Conservation (phyloP, 2,329 filamentous ascomycete genomes). For the Phaeoacremonium minimum region DNA sequence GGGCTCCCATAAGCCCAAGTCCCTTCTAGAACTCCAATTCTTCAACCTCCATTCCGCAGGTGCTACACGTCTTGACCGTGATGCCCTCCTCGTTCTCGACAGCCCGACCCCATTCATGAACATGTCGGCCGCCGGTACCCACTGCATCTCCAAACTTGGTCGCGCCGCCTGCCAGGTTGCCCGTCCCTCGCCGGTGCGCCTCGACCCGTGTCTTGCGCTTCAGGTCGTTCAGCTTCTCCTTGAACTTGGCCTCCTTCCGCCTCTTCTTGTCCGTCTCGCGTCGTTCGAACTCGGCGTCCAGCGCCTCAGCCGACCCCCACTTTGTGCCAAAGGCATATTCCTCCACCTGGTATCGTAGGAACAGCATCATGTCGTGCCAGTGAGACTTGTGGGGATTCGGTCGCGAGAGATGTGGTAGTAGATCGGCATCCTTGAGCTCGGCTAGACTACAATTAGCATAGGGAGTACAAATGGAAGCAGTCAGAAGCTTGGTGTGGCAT, state of each 20-base stretch:
- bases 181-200: conserved; percentile 71
- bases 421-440: conserved; percentile 81
- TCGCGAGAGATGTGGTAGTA: conserved; percentile 81
- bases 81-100: conserved; percentile 68
- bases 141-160: conserved; percentile 74
- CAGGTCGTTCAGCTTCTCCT: conserved; percentile 78
- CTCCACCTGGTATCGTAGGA: conserved; percentile 88
- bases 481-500: conserved; percentile 1
- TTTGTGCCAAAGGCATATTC: conserved; percentile 86
- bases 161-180: conserved; percentile 41
- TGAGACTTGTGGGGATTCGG: conserved; percentile 95
- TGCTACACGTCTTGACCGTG: conserved; percentile 74
- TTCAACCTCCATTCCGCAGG: conserved; percentile 76
- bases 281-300: conserved; percentile 85
- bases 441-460: conserved; percentile 39
- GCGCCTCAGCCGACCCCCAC: conserved; percentile 81
- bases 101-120: conserved; percentile 79
- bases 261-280: conserved; percentile 76
- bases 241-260: conserved; percentile 88
- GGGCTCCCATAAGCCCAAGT: too few relatives aligned
- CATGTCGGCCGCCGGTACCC: conserved; percentile 65
- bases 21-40: conserved; percentile 59
- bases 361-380: conserved; percentile 99
- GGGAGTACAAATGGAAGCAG: background rate
- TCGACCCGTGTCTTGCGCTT: conserved; percentile 94